phyloP scores from a whole-genome alignment of 441 rosid species.

The Eutrema salsugineum region DNA sequence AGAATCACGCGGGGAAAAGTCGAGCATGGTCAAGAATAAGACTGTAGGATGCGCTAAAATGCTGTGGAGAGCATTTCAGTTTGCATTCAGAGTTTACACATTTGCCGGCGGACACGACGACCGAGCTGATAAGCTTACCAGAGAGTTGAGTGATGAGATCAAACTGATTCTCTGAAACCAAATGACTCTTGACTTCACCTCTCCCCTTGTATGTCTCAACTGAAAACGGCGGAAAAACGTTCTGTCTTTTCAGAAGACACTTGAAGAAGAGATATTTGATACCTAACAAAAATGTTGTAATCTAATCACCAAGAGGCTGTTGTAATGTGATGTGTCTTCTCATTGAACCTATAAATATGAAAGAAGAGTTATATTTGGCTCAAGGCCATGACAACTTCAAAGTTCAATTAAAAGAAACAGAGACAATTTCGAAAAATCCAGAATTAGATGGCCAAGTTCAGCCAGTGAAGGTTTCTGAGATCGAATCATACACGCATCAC shows the following conservation, averaged over 20 bases:
- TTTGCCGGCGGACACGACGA: constrained; percentile 80
- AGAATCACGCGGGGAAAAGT: constrained; percentile 10
- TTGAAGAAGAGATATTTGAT: not conserved
- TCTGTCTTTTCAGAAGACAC: not conserved
- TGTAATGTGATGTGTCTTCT: constrained; percentile 3
- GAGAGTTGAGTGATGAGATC: constrained; percentile 51
- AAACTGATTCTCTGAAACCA: constrained; percentile 18
- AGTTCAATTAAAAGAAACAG: not conserved
- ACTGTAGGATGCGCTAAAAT: constrained; percentile 25
- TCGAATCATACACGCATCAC: not conserved
- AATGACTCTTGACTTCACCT: constrained; percentile 14
- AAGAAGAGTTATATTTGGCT: not conserved
- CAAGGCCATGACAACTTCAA: not conserved
- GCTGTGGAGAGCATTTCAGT: constrained; percentile 65
- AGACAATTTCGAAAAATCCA: not conserved
- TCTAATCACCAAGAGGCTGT: constrained; percentile 6
- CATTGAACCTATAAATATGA: not conserved
- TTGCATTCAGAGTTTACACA: constrained; percentile 54
- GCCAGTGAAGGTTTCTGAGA: not conserved
- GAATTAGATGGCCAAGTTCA: not conserved
- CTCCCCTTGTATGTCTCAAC: constrained; percentile 10
- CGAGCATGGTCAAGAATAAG: constrained; percentile 7
- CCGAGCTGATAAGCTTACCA: constrained; percentile 49
- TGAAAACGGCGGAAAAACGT: not conserved
- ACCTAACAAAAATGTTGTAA: constrained; percentile 13